Evolutionary conservation across 768 basidiomycete species (phyloP).

Genomic region (Lactifluus volemus): DNA sequence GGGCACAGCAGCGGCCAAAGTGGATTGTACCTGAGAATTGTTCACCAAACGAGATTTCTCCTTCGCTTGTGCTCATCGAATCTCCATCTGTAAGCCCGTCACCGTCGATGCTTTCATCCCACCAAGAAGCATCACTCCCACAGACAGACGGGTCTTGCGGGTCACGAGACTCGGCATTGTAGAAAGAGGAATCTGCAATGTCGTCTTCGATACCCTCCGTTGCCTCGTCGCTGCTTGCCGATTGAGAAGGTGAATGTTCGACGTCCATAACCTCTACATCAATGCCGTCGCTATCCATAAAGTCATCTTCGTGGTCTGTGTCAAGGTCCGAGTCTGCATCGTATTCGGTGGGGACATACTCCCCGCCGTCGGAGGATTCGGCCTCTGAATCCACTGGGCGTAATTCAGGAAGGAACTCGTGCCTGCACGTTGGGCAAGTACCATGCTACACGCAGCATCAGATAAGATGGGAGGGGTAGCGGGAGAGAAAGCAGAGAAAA

Average conservation of each 20-base stretch:
- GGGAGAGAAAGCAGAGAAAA: constrained; percentile 4
- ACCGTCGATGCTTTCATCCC: constrained; percentile 11
- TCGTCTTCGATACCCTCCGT: constrained; percentile 38
- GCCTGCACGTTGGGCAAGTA: constrained; percentile 60
- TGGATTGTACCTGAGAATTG: constrained; percentile 4
- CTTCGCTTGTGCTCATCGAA: constrained; percentile 20
- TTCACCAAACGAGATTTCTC: constrained; percentile 10
- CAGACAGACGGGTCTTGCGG: constrained; percentile 19
- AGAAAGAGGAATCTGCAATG: neutral
- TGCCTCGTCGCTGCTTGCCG: constrained; percentile 22
- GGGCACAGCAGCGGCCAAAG: neutral
- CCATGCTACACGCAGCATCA: constrained; percentile 43
- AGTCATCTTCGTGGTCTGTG: constrained; percentile 23
- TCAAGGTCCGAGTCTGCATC: constrained; percentile 33
- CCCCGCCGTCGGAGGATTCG: constrained; percentile 59
- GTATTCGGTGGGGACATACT: constrained; percentile 50
- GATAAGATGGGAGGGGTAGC: neutral
- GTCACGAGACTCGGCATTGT: neutral
- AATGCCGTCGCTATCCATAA: constrained; percentile 20
- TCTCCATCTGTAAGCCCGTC: constrained; percentile 19
- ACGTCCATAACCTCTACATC: constrained; percentile 22
- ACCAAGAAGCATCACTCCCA: constrained; percentile 3
- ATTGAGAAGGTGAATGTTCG: constrained; percentile 13
- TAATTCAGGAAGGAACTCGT: constrained; percentile 46
- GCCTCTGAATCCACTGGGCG: constrained; percentile 46